A percentile compares a stretch with the other conserved stretches of the same genome.
Conservation (phyloP, 1,284 basidiomycete species). For the Ustilago nuda region DNA sequence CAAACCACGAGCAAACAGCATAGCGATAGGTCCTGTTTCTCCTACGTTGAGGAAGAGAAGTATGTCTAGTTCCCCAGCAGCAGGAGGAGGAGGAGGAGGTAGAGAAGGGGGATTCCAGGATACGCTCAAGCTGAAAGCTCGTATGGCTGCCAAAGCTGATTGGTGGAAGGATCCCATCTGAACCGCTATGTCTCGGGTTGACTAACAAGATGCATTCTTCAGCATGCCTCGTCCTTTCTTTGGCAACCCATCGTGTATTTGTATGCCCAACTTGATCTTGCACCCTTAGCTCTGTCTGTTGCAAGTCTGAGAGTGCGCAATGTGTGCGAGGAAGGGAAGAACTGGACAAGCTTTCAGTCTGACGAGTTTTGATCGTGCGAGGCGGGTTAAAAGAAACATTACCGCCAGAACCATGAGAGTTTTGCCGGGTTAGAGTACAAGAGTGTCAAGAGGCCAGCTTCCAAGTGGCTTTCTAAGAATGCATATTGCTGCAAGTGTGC, state of each 20-base stretch:
- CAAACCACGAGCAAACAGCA: constrained; percentile 30
- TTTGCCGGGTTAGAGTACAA: constrained; percentile 27
- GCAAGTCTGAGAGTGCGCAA: neutral
- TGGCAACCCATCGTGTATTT: constrained; percentile 19
- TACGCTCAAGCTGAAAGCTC: constrained; percentile 33
- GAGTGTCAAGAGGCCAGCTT: neutral
- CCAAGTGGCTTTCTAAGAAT: neutral
- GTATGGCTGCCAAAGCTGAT: constrained; percentile 41
- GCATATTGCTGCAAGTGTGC: constrained; percentile 3
- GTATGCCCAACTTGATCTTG: constrained; percentile 21
- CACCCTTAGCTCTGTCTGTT: neutral
- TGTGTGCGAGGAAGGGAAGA: too few species aligned
- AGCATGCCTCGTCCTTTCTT: neutral
- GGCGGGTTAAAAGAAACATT: constrained; percentile 11
- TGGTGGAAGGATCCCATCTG: constrained; percentile 52
- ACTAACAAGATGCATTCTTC: too few species aligned
- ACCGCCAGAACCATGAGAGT: constrained; percentile 5
- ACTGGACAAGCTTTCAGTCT: neutral
- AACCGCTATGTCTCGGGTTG: neutral
- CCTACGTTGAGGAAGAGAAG: constrained; percentile 31
- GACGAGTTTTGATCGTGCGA: neutral
- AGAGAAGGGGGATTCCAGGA: constrained; percentile 13
- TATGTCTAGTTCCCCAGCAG: constrained; percentile 7
- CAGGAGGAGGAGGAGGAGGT: neutral
- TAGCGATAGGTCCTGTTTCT: constrained; percentile 31